Evolutionary conservation across 306 rosid species (phyloP).

Genomic region (Fagus sylvatica): DNA sequence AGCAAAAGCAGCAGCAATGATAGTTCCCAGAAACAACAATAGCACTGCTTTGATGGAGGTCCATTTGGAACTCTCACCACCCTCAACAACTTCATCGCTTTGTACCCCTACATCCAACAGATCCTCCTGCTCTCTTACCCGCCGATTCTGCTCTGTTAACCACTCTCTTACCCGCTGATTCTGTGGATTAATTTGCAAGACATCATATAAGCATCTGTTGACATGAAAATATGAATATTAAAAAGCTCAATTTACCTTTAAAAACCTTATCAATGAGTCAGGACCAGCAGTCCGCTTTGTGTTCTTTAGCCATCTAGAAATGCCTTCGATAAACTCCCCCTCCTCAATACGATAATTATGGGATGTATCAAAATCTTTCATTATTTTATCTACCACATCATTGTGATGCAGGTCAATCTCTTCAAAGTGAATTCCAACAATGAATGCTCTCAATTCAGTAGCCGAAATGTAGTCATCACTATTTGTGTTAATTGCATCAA

Average conservation of each 20-base stretch:
- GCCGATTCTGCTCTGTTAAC: too few relatives aligned
- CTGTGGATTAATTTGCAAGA: slow-evolving; percentile 37
- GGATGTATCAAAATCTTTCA: slow-evolving; percentile 70
- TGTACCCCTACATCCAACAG: slow-evolving; percentile 56
- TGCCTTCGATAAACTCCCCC: slow-evolving; percentile 55
- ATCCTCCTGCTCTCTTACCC: neutral
- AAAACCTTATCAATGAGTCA: too few relatives aligned
- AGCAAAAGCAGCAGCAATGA: slow-evolving; percentile 74
- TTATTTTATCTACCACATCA: slow-evolving; percentile 60
- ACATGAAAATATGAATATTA: neutral
- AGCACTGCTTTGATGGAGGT: slow-evolving; percentile 54
- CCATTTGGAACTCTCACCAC: slow-evolving; percentile 35
- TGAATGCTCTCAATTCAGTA: slow-evolving; percentile 67
- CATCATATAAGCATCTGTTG: slow-evolving; percentile 4
- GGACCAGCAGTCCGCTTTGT: slow-evolving; percentile 36
- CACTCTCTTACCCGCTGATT: neutral
- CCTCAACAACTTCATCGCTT: slow-evolving; percentile 51
- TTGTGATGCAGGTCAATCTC: slow-evolving; percentile 67
- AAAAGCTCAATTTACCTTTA: slow-evolving; percentile 37
- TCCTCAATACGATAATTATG: slow-evolving; percentile 40
- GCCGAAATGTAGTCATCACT: slow-evolving; percentile 51
- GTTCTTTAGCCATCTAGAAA: slow-evolving; percentile 61
- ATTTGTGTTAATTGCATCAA: slow-evolving; percentile 54
- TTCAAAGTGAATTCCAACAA: slow-evolving; percentile 71
- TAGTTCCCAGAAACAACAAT: slow-evolving; percentile 61